A percentile compares a stretch with the other conserved stretches of the same genome.
phyloP scores from a whole-genome alignment of 345 rosid species.

The Mallotus nudiflorus region DNA sequence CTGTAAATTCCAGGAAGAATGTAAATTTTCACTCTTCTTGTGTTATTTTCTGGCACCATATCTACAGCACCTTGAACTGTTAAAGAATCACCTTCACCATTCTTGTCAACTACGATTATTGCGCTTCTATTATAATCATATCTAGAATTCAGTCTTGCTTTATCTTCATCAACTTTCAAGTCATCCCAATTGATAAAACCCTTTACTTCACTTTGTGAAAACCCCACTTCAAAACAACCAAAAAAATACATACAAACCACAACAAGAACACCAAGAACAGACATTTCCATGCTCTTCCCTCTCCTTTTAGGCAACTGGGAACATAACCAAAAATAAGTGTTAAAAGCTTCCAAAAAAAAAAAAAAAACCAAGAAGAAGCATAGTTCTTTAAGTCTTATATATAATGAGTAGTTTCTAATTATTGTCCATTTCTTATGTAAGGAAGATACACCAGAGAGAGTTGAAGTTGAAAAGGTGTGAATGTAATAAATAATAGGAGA shows the following conservation, averaged over 20 bases:
- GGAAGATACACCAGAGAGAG: not conserved
- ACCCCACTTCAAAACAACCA: constrained; percentile 14
- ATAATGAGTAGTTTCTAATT: too few species aligned
- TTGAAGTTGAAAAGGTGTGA: constrained; percentile 46
- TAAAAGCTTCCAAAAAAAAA: too few species aligned
- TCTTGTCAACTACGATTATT: constrained; percentile 68
- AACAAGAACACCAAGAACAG: constrained; percentile 15
- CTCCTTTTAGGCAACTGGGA: not conserved
- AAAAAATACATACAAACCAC: constrained; percentile 17
- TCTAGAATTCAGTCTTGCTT: constrained; percentile 25
- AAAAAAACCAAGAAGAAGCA: not conserved
- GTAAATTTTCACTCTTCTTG: constrained; percentile 67
- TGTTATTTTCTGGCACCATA: constrained; percentile 65
- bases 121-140: constrained; percentile 33
- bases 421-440: too few species aligned
- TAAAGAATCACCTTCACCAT: constrained; percentile 65
- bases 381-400: not conserved
- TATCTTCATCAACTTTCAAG: constrained; percentile 43
- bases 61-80: constrained; percentile 93
- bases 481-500: constrained; percentile 58
- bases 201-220: constrained; percentile 10
- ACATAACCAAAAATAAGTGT: not conserved
- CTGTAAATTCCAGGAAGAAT: constrained; percentile 88
- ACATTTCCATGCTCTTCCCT: constrained; percentile 4
- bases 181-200: constrained; percentile 78